Conservation (phyloP, 176 grass and related monocot species). For the Rhynchospora breviuscula region DNA sequence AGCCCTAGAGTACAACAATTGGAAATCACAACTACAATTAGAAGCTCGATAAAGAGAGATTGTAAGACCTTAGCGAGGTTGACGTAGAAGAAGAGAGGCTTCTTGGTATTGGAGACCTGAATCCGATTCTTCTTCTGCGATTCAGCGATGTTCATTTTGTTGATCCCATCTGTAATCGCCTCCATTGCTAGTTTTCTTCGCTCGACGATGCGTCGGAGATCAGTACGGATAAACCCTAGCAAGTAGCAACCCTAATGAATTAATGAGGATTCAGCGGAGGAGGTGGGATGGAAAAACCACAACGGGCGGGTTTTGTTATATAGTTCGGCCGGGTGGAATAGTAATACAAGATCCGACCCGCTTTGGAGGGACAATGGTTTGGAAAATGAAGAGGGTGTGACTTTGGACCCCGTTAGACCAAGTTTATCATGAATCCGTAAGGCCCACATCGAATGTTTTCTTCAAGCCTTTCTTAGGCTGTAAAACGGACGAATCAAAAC, state of each 20-base stretch:
- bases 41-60: background rate
- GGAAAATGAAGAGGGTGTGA: background rate
- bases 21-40: too few relatives aligned
- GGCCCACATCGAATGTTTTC: background rate
- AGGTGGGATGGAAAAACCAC: background rate
- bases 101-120: slow-evolving; percentile 94
- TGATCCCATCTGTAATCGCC: slow-evolving; percentile 70
- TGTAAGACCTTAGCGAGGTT: slow-evolving; percentile 80
- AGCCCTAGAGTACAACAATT: background rate
- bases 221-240: slow-evolving; percentile 42
- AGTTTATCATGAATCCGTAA: background rate
- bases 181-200: slow-evolving; percentile 47
- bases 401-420: background rate
- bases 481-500: too few relatives aligned
- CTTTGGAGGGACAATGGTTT: background rate
- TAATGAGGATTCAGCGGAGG: background rate
- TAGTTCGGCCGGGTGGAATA: background rate
- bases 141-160: slow-evolving; percentile 61
- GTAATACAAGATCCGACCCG: background rate
- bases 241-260: background rate
- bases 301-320: background rate
- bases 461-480: too few relatives aligned
- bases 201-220: slow-evolving; percentile 8
- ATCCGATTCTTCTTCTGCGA: slow-evolving; percentile 78
- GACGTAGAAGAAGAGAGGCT: slow-evolving; percentile 86